Evolutionary conservation across 1,139 yeast species (phyloP).

Genomic region (Chernovozyma aurita): DNA sequence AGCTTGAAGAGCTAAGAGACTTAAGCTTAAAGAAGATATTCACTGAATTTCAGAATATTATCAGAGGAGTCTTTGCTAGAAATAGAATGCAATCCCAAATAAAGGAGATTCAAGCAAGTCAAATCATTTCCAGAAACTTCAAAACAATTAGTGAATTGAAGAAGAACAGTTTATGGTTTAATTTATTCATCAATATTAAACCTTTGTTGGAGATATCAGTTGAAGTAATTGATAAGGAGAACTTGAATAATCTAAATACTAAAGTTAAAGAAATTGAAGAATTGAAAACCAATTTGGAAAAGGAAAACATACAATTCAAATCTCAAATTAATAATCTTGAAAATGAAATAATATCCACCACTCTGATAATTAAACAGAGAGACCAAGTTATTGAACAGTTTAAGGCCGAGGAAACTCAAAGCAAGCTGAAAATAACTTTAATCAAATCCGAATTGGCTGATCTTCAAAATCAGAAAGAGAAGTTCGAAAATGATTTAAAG

Average conservation of each 20-base stretch:
- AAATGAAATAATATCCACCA: constrained; percentile 27
- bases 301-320: constrained; percentile 44
- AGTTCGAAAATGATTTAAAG: constrained; percentile 30
- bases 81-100: constrained; percentile 46
- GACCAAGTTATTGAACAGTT: constrained; percentile 21
- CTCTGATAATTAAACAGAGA: constrained; percentile 24
- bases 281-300: constrained; percentile 36
- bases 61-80: constrained; percentile 64
- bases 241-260: constrained; percentile 23
- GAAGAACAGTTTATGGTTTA: constrained; percentile 72
- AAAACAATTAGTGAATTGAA: constrained; percentile 47
- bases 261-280: constrained; percentile 41
- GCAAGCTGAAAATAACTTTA: constrained; percentile 17
- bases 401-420: constrained; percentile 20
- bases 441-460: constrained; percentile 11
- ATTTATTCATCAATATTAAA: constrained; percentile 62
- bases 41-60: constrained; percentile 60
- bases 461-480: constrained; percentile 14
- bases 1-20: constrained; percentile 77
- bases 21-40: constrained; percentile 52
- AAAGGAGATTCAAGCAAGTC: constrained; percentile 65
- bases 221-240: constrained; percentile 34
- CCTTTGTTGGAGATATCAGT: constrained; percentile 71
- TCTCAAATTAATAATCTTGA: constrained; percentile 51
- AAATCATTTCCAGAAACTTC: constrained; percentile 62